Evolutionary conservation across 306 rosid genomes (phyloP).

Genomic region (Phaseolus lunatus): DNA sequence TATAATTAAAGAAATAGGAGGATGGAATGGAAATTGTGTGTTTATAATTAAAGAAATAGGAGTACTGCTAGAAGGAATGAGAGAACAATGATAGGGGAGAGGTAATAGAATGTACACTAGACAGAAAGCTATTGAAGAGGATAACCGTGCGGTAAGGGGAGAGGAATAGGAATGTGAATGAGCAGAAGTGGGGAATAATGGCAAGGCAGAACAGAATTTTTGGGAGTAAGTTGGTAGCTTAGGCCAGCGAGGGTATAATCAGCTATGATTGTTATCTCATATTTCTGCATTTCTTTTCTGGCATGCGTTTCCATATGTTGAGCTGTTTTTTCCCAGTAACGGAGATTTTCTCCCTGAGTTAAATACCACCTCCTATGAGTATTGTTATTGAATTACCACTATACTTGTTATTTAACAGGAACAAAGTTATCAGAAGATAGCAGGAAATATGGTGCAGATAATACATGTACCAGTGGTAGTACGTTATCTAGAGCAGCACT

Average conservation of each 20-base stretch:
- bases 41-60: background rate
- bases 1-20: background rate
- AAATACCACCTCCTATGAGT: constrained; percentile 10
- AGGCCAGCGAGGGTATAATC: constrained; percentile 29
- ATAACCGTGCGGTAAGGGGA: constrained; percentile 2
- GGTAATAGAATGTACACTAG: background rate
- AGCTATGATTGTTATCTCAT: constrained; percentile 13
- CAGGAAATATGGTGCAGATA: constrained; percentile 93
- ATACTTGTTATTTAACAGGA: constrained; percentile 63
- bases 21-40: constrained; percentile 1
- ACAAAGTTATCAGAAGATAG: constrained; percentile 96
- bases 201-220: background rate
- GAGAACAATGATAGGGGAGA: background rate
- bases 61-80: constrained; percentile 8
- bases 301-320: constrained; percentile 3
- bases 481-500: constrained; percentile 85
- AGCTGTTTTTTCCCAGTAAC: background rate
- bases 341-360: constrained; percentile 9
- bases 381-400: constrained; percentile 35
- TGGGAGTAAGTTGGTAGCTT: constrained; percentile 17
- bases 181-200: background rate
- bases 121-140: constrained; percentile 15
- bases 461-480: constrained; percentile 93
- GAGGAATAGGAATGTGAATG: constrained; percentile 3
- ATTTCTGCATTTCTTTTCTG: constrained; percentile 36